Conservation (phyloP, 768 basidiomycete genomes). For the Royoungia palumana region DNA sequence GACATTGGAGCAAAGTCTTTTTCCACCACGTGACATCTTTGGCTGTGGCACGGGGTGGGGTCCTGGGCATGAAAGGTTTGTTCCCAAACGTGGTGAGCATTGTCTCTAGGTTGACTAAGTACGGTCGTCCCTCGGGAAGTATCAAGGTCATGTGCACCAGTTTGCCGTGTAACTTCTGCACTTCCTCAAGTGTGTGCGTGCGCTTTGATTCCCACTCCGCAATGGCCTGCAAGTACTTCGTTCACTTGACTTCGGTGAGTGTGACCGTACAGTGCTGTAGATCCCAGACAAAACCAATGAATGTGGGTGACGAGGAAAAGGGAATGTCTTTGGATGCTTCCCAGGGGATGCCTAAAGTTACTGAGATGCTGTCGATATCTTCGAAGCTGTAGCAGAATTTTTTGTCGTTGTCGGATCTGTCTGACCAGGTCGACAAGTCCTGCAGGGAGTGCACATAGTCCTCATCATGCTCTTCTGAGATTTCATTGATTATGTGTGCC, state of each 20-base stretch:
- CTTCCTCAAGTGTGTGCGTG: constrained; percentile 9
- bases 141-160: too few relatives aligned
- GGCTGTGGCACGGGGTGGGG: background rate
- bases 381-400: background rate
- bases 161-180: background rate
- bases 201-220: constrained; percentile 17
- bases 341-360: constrained; percentile 9
- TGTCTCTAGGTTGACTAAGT: background rate
- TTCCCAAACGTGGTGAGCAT: background rate
- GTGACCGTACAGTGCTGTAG: constrained; percentile 5
- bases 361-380: constrained; percentile 1
- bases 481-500: background rate
- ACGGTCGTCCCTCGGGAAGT: background rate
- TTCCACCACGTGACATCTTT: background rate
- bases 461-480: constrained; percentile 1
- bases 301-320: background rate
- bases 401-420: too few relatives aligned
- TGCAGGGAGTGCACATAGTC: background rate
- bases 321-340: constrained; percentile 3
- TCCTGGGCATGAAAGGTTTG: constrained; percentile 30
- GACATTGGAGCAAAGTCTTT: too few relatives aligned
- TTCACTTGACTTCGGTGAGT: too few relatives aligned
- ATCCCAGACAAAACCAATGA: constrained; percentile 37
- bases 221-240: too few relatives aligned
- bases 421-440: too few relatives aligned